phyloP scores from a whole-genome alignment of 164 flowering plant genomes.

The Kingdonia uniflora region DNA sequence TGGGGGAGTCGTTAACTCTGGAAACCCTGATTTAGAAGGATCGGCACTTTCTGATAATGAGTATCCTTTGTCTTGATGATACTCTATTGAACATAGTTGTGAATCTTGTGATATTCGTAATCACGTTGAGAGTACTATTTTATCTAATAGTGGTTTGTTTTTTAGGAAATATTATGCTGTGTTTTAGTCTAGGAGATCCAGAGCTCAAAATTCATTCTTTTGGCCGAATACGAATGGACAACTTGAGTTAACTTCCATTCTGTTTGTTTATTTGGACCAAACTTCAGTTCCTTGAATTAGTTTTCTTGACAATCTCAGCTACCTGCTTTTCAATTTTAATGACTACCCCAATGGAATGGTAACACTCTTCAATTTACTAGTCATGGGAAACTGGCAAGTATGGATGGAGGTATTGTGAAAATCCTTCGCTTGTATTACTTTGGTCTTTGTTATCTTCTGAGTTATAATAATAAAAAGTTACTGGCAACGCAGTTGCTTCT shows the following conservation, averaged over 20 bases:
- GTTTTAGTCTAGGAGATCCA: too few relatives aligned
- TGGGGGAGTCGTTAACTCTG: conserved; percentile 88
- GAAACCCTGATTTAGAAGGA: conserved; percentile 45
- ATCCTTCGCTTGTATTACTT: neutral
- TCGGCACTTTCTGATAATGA: conserved; percentile 64
- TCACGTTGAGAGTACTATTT: too few relatives aligned
- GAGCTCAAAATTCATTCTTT: too few relatives aligned
- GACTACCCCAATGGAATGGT: conserved; percentile 99
- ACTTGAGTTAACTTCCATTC: neutral
- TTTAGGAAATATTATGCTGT: too few relatives aligned
- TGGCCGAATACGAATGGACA: too few relatives aligned
- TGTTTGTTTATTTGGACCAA: neutral
- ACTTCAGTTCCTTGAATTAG: neutral
- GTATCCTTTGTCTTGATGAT: conserved; percentile 56
- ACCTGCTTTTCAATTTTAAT: conserved; percentile 88
- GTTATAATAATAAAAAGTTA: too few relatives aligned
- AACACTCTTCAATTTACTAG: conserved; percentile 86
- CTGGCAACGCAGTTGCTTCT: too few relatives aligned
- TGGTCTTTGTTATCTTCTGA: neutral
- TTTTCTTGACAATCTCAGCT: conserved; percentile 66
- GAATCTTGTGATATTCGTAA: too few relatives aligned
- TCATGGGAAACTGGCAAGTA: conserved; percentile 82
- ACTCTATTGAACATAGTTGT: too few relatives aligned
- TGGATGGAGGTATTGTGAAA: conserved; percentile 83
- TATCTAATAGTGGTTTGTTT: too few relatives aligned